Conservation (phyloP, 2,329 filamentous ascomycete species). For the Orbilia brochopaga region DNA sequence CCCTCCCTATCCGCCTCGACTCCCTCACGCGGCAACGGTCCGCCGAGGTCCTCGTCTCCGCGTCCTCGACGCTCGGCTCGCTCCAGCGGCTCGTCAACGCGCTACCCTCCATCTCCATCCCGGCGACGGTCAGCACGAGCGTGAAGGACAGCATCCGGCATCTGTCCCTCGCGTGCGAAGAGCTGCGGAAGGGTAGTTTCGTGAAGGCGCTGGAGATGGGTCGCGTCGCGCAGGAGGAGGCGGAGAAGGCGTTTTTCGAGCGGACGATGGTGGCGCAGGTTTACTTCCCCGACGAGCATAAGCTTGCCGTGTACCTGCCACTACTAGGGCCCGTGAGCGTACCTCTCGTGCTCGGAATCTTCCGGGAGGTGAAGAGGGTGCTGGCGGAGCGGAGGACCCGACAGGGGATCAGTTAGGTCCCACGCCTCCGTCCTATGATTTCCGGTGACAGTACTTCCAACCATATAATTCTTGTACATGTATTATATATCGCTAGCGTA, state of each 20-base stretch:
- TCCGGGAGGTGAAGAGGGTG: slow-evolving; percentile 79
- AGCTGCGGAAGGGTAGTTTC: slow-evolving; percentile 68
- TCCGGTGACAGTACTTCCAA: too few species aligned
- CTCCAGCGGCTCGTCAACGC: slow-evolving; percentile 83
- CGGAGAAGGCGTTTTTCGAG: slow-evolving; percentile 95
- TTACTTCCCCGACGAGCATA: slow-evolving; percentile 98
- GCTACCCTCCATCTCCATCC: slow-evolving; percentile 88
- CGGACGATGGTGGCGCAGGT: slow-evolving; percentile 99
- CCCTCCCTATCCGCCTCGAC: slow-evolving; percentile 81
- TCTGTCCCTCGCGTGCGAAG: slow-evolving; percentile 76
- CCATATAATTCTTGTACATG: too few species aligned
- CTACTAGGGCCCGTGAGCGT: slow-evolving; percentile 89
- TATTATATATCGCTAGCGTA: too few species aligned
- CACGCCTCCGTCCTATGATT: not conserved
- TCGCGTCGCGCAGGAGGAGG: slow-evolving; percentile 82
- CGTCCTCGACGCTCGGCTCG: slow-evolving; percentile 91
- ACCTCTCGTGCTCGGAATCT: slow-evolving; percentile 78
- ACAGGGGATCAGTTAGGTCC: not conserved
- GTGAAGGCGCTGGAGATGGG: slow-evolving; percentile 77
- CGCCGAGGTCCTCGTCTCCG: slow-evolving; percentile 82
- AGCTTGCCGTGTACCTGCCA: slow-evolving; percentile 93
- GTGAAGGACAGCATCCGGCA: slow-evolving; percentile 80
- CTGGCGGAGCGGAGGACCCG: slow-evolving; percentile 60
- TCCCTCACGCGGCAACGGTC: slow-evolving; percentile 85
- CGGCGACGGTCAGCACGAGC: slow-evolving; percentile 81